These are phyloP conservation scores for Botrytis fabae DNA, from an alignment of 2,329 filamentous ascomycete species.

Conservation along the genomic window DNA sequence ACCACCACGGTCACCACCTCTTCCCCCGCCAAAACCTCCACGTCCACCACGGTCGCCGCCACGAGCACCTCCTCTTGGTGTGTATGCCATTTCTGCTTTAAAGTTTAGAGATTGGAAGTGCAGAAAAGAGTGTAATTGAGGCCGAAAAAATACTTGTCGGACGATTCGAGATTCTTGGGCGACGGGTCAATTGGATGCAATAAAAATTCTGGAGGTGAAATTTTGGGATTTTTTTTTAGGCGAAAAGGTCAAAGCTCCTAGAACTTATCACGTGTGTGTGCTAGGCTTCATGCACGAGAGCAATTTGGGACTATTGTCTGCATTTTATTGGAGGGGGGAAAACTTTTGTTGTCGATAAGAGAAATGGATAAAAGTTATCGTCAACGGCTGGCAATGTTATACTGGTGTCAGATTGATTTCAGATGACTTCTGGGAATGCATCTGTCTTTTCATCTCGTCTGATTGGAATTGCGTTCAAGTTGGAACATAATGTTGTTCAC, in stretches of 20 bases:
- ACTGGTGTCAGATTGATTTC: not conserved
- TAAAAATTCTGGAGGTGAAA: conserved; percentile 26
- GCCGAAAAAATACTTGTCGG: conserved; percentile 28
- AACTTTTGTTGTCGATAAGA: not conserved
- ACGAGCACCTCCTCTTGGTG: conserved; percentile 43
- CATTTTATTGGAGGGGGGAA: not conserved
- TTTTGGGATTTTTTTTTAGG: conserved; percentile 21
- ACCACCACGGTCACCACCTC: conserved; percentile 43
- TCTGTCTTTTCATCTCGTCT: not conserved
- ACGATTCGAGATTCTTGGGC: conserved; percentile 23
- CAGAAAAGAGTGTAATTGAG: conserved; percentile 25
- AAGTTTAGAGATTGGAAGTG: conserved; percentile 23
- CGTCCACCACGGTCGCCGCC: conserved; percentile 38
- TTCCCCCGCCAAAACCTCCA: conserved; percentile 43
- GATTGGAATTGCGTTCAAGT: not conserved
- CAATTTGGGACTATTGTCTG: not conserved
- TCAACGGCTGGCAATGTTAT: not conserved
- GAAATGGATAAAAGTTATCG: not conserved
- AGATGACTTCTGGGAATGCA: not conserved
- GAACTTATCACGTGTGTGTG: conserved; percentile 5
- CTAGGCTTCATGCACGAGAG: not conserved
- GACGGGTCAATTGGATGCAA: conserved; percentile 27
- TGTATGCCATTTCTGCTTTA: conserved; percentile 41
- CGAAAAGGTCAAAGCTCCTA: conserved; percentile 21
- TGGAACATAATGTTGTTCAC: not conserved